Conservation (phyloP, 148 eudicot species). For the Chenopodium berlandieri region DNA sequence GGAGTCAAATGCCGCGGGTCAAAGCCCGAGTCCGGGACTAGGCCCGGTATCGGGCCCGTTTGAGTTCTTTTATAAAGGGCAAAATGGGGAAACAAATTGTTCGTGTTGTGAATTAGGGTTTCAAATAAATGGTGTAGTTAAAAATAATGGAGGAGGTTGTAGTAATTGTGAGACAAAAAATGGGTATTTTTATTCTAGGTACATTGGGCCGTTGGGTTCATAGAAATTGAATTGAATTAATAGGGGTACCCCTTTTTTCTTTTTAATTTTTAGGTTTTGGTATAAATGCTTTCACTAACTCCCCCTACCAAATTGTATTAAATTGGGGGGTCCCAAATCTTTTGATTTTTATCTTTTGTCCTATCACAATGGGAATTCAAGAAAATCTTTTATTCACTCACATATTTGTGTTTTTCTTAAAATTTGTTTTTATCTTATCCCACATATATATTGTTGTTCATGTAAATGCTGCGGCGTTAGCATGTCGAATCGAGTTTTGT, state of each 20-base stretch:
- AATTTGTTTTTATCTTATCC: neutral
- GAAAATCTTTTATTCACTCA: neutral
- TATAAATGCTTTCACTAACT: conserved; percentile 19
- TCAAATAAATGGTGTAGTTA: conserved; percentile 15
- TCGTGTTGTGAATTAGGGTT: conserved; percentile 51
- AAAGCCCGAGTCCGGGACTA: neutral
- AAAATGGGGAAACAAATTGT: conserved; percentile 20
- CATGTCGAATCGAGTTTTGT: neutral
- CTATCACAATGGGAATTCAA: neutral
- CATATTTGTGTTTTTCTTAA: neutral
- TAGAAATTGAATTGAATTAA: neutral
- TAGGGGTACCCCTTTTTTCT: neutral
- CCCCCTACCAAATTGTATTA: conserved; percentile 28
- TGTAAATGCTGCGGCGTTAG: too few relatives aligned
- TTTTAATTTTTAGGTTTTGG: conserved; percentile 13
- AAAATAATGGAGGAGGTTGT: conserved; percentile 24
- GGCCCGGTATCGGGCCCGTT: conserved; percentile 10
- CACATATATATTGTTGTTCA: neutral
- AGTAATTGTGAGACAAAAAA: conserved; percentile 38
- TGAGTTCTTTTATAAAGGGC: conserved; percentile 9
- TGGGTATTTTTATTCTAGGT: conserved; percentile 30
- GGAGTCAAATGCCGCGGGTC: conserved; percentile 19
- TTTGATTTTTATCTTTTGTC: conserved; percentile 18
- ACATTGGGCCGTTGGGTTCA: conserved; percentile 22
- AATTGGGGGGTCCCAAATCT: conserved; percentile 19